Percentiles rank a stretch among this genome's conserved stretches.
These are phyloP conservation scores for Acanthamoeba pearcei DNA, from an alignment of 208 protist genomes.

Conservation along the genomic window DNA sequence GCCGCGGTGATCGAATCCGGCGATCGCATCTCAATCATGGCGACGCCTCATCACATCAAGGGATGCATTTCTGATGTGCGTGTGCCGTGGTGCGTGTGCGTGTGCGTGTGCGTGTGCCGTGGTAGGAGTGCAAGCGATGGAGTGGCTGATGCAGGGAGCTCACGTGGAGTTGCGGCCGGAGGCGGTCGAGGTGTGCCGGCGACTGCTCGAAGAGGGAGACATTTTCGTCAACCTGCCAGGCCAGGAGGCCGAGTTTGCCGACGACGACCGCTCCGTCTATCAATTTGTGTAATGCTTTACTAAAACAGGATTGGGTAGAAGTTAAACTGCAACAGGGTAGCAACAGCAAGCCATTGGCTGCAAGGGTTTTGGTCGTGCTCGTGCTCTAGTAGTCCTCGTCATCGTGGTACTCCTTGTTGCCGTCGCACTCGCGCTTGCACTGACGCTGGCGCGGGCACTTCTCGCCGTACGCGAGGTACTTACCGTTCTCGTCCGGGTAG, in stretches of 20 bases:
- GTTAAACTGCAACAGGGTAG: no score
- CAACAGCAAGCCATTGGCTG: no score
- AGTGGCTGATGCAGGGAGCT: slow-evolving; percentile 12
- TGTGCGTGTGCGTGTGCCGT: background rate
- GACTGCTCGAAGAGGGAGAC: background rate
- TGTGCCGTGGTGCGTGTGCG: no score
- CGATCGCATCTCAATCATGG: no score
- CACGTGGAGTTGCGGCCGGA: slow-evolving; percentile 25
- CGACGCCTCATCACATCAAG: no score
- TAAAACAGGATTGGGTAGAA: no score
- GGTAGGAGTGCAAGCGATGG: slow-evolving; percentile 21
- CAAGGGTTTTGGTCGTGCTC: no score
- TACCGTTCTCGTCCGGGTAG: slow-evolving; percentile 1
- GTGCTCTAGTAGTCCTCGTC: no score
- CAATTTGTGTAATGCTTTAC: background rate
- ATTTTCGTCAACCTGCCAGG: slow-evolving; percentile 15
- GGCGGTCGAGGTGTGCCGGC: slow-evolving; percentile 38
- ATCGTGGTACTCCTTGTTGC: background rate
- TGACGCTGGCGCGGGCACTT: background rate
- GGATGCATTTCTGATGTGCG: no score
- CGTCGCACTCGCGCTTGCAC: background rate
- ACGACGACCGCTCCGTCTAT: slow-evolving; percentile 35
- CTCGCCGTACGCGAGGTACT: background rate
- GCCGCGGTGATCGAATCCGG: no score
- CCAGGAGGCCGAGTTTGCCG: background rate